Evolutionary conservation across 495 filamentous ascomycete genomes (phyloP).

Genomic region (Neurospora sp.): DNA sequence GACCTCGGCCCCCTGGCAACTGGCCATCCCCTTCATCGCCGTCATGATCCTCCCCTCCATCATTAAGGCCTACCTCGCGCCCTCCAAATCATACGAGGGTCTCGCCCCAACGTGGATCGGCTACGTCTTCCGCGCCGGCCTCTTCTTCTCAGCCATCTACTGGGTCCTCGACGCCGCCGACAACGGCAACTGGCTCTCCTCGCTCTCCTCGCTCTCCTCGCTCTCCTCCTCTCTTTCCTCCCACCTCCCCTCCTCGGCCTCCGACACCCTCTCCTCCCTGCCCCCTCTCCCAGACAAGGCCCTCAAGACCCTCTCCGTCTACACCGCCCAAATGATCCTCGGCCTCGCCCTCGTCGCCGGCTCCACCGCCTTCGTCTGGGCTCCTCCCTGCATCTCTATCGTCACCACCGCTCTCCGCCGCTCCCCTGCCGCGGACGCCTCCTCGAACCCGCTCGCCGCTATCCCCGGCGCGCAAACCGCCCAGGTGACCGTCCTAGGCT

Average conservation of each 20-base stretch:
- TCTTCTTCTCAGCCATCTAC: conserved; percentile 68
- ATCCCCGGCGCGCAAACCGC: conserved; percentile 19
- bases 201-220: conserved; percentile 39
- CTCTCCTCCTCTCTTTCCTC: conserved; percentile 51
- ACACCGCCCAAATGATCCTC: conserved; percentile 65
- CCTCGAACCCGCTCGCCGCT: neutral
- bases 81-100: conserved; percentile 75
- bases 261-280: conserved; percentile 83
- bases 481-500: conserved; percentile 74
- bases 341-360: conserved; percentile 61
- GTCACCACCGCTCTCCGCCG: conserved; percentile 21
- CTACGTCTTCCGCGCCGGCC: conserved; percentile 63
- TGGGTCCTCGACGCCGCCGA: conserved; percentile 89
- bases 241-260: conserved; percentile 83
- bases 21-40: conserved; percentile 66
- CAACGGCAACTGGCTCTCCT: conserved; percentile 69
- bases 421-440: conserved; percentile 16
- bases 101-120: conserved; percentile 76
- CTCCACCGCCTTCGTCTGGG: conserved; percentile 61
- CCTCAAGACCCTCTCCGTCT: conserved; percentile 63
- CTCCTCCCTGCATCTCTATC: conserved; percentile 65
- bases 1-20: conserved; percentile 86
- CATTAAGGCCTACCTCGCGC: conserved; percentile 64
- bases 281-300: conserved; percentile 43
- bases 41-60: conserved; percentile 66